Percentiles rank a stretch among this genome's conserved stretches.
These are phyloP conservation scores for Aspergillus neotritici DNA, from an alignment of 2,329 filamentous ascomycete species.

Conservation along the genomic window DNA sequence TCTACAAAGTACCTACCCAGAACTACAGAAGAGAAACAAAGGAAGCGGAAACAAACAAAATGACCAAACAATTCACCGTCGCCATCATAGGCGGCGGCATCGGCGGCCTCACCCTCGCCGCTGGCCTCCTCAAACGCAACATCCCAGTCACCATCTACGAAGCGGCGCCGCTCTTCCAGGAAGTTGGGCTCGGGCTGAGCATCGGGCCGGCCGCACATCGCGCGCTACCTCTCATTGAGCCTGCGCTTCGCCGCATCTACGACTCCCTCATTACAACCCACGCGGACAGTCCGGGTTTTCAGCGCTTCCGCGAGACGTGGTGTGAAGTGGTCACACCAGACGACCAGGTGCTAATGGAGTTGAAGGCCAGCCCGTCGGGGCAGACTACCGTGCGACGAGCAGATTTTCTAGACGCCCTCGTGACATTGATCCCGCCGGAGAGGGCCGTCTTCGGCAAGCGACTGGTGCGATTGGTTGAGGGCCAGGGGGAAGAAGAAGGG, in stretches of 20 bases:
- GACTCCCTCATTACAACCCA: slow-evolving; percentile 30
- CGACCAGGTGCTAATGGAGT: slow-evolving; percentile 22
- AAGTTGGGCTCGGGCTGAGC: slow-evolving; percentile 55
- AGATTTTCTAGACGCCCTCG: slow-evolving; percentile 31
- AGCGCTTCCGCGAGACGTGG: slow-evolving; percentile 27
- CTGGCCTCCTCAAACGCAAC: slow-evolving; percentile 45
- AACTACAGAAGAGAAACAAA: no score
- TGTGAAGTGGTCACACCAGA: slow-evolving; percentile 25
- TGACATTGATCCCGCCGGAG: slow-evolving; percentile 23
- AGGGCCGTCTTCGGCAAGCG: slow-evolving; percentile 33
- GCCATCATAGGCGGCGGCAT: slow-evolving; percentile 58
- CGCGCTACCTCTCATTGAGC: slow-evolving; percentile 51
- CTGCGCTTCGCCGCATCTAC: slow-evolving; percentile 29
- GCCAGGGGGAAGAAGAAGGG: slow-evolving; percentile 9
- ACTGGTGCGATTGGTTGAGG: slow-evolving; percentile 11
- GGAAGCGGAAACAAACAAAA: no score
- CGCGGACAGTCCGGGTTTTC: slow-evolving; percentile 28
- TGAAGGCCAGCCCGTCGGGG: slow-evolving; percentile 27
- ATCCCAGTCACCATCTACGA: slow-evolving; percentile 53
- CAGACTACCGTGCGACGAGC: slow-evolving; percentile 31
- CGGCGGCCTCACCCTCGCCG: slow-evolving; percentile 50
- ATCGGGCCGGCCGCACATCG: slow-evolving; percentile 53
- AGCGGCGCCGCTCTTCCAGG: slow-evolving; percentile 49
- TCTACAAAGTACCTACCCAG: no score
- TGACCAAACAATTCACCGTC: slow-evolving; percentile 39